These are phyloP conservation scores for Candolleomyces efflorescens DNA, from an alignment of 768 basidiomycete genomes.

Conservation along the genomic window DNA sequence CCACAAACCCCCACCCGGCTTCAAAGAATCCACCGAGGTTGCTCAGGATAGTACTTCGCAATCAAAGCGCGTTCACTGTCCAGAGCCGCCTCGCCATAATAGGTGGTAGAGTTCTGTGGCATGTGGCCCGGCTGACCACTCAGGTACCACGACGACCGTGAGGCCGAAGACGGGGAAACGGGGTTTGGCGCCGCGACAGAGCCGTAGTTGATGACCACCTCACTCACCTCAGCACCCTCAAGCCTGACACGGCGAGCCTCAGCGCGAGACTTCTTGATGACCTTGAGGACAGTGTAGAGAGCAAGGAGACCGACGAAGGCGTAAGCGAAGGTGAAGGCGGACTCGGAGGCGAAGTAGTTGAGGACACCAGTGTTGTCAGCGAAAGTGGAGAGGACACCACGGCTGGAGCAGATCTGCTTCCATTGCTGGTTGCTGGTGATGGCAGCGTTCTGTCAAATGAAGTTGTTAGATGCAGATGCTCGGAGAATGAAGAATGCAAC, in stretches of 20 bases:
- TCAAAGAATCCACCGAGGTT: slow-evolving; percentile 34
- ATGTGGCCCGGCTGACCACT: slow-evolving; percentile 1
- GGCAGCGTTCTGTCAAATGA: slow-evolving; percentile 36
- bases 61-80: slow-evolving; percentile 9
- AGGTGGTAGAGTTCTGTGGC: slow-evolving; percentile 13
- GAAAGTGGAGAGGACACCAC: slow-evolving; percentile 13
- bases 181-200: slow-evolving; percentile 22
- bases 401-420: slow-evolving; percentile 41
- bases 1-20: neutral
- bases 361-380: slow-evolving; percentile 12
- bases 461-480: neutral
- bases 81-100: slow-evolving; percentile 13
- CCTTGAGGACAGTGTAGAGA: slow-evolving; percentile 32
- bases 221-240: slow-evolving; percentile 47
- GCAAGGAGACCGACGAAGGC: slow-evolving; percentile 35
- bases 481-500: neutral
- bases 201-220: slow-evolving; percentile 34
- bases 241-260: slow-evolving; percentile 35
- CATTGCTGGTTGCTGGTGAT: slow-evolving; percentile 55
- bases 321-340: slow-evolving; percentile 32
- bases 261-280: slow-evolving; percentile 36
- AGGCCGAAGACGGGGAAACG: slow-evolving; percentile 1
- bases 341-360: slow-evolving; percentile 23
- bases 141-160: slow-evolving; percentile 5
- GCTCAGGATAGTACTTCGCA: slow-evolving; percentile 27